A percentile compares a stretch with the other conserved stretches of the same genome.
phyloP scores from a whole-genome alignment of 805 yeast species.

The Saccharomycopsis malanga region DNA sequence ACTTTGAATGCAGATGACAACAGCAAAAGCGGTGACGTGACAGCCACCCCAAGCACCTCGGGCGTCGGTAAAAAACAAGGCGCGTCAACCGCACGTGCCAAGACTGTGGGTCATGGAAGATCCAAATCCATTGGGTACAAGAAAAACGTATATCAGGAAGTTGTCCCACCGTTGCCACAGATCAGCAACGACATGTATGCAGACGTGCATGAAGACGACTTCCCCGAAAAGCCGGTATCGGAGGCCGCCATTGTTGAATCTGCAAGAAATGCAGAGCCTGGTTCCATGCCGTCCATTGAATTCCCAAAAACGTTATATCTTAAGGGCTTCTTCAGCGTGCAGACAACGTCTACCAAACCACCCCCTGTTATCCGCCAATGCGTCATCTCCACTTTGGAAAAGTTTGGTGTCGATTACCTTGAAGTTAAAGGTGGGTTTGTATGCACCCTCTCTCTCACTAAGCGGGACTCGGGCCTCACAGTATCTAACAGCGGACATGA shows the following conservation, averaged over 20 bases:
- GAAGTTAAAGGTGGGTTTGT: conserved; percentile 94
- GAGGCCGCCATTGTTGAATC: conserved; percentile 43
- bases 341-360: conserved; percentile 90
- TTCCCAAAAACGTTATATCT: conserved; percentile 84
- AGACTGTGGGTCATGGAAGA: conserved; percentile 75
- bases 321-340: conserved; percentile 91
- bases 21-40: not conserved
- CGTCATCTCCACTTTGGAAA: conserved; percentile 67
- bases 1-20: not conserved
- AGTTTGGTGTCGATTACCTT: conserved; percentile 70
- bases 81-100: conserved; percentile 78
- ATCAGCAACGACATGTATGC: conserved; percentile 42
- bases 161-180: conserved; percentile 28
- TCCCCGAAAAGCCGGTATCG: conserved; percentile 30
- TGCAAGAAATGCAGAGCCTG: conserved; percentile 56
- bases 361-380: conserved; percentile 82
- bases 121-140: conserved; percentile 43
- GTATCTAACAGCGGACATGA: not conserved
- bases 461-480: conserved; percentile 2
- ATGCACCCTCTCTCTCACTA: conserved; percentile 38
- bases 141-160: conserved; percentile 14
- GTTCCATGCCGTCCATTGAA: conserved; percentile 89
- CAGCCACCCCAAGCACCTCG: conserved; percentile 69
- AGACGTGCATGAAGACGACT: conserved; percentile 41
- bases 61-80: conserved; percentile 44